Conservation (phyloP, 352 stramenopile species). For the Pythium aphanidermatum region DNA sequence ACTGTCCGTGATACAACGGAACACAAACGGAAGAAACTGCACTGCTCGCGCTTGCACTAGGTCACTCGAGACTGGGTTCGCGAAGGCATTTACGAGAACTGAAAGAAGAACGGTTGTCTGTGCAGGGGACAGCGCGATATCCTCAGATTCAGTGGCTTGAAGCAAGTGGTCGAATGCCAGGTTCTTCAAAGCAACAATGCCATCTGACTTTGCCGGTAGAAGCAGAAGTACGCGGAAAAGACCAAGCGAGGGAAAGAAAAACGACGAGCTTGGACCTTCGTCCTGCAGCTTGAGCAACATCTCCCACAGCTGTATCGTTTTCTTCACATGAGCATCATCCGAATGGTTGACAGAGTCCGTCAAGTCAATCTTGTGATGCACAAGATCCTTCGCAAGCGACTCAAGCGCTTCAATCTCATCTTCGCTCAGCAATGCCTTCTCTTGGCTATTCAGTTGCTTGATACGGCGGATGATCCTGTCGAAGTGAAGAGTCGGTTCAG, state of each 20-base stretch:
- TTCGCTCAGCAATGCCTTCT: constrained; percentile 13
- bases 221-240: constrained; percentile 61
- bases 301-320: constrained; percentile 24
- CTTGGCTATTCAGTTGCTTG: constrained; percentile 22
- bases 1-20: constrained; percentile 40
- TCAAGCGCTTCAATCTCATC: constrained; percentile 27
- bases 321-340: constrained; percentile 5
- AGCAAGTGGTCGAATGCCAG: constrained; percentile 49
- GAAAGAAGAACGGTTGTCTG: constrained; percentile 54
- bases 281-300: constrained; percentile 39
- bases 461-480: constrained; percentile 42
- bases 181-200: constrained; percentile 29
- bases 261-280: constrained; percentile 21
- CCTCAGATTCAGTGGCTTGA: constrained; percentile 23
- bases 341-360: constrained; percentile 13
- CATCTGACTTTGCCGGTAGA: constrained; percentile 17
- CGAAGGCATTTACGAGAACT: constrained; percentile 62
- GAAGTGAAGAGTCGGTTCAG: constrained; percentile 37
- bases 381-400: constrained; percentile 21
- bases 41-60: constrained; percentile 37
- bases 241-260: constrained; percentile 53
- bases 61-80: constrained; percentile 43
- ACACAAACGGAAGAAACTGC: constrained; percentile 65
- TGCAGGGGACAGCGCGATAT: constrained; percentile 23
- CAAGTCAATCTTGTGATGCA: constrained; percentile 7